phyloP scores from a whole-genome alignment of 176 grass and related monocot species.

The Oryza meridionalis region DNA sequence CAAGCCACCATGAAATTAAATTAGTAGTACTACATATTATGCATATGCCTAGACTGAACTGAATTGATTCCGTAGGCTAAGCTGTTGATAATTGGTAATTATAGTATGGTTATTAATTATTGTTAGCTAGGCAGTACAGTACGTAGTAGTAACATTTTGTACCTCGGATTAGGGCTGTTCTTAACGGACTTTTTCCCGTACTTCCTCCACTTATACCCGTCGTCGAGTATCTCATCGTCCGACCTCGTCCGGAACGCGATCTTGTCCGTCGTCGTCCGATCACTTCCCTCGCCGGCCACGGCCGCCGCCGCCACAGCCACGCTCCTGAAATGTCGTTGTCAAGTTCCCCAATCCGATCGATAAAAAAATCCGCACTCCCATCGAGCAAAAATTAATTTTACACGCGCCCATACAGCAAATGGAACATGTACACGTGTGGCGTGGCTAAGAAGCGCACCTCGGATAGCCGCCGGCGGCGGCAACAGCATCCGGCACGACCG shows the following conservation, averaged over 20 bases:
- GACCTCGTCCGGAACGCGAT: conserved; percentile 74
- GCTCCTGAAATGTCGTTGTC: conserved; percentile 9
- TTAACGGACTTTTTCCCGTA: conserved; percentile 81
- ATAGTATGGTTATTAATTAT: too few relatives aligned
- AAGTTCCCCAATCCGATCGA: not conserved
- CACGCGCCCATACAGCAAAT: too few relatives aligned
- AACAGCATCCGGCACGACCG: conserved; percentile 20
- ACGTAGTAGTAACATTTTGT: not conserved
- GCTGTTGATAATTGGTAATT: too few relatives aligned
- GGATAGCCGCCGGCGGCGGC: not conserved
- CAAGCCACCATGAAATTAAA: not conserved
- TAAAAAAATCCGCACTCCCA: not conserved
- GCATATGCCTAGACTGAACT: not conserved
- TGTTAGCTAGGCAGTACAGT: not conserved
- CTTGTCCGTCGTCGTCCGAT: conserved; percentile 15
- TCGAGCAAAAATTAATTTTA: too few relatives aligned
- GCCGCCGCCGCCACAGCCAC: not conserved
- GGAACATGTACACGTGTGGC: not conserved
- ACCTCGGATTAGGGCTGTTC: conserved; percentile 77
- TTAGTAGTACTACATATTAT: too few relatives aligned
- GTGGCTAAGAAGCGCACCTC: conserved; percentile 18
- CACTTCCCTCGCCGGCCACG: not conserved
- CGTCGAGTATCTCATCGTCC: conserved; percentile 59
- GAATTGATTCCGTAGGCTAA: too few relatives aligned
- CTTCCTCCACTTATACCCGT: conserved; percentile 83